These are phyloP conservation scores for Neurospora hispaniola DNA, from an alignment of 495 filamentous ascomycete genomes.

Conservation along the genomic window DNA sequence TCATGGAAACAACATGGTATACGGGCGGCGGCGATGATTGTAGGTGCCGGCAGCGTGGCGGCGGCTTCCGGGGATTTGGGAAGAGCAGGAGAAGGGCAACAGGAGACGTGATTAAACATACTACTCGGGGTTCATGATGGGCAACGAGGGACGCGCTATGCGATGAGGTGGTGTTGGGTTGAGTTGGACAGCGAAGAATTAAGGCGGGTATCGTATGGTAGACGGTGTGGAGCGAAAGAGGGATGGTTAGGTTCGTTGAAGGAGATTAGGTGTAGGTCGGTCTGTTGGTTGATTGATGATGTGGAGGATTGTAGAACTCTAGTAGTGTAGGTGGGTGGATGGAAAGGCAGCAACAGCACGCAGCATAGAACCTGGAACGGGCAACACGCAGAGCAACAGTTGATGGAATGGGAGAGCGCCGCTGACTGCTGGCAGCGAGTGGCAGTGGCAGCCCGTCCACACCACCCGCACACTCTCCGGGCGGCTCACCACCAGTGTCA, in stretches of 20 bases:
- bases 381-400: background rate
- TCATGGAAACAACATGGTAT: slow-evolving; percentile 4
- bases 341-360: background rate
- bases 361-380: background rate
- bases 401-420: slow-evolving; percentile 14
- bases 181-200: slow-evolving; percentile 10
- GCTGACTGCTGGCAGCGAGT: background rate
- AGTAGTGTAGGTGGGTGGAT: too few species aligned
- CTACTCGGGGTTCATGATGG: slow-evolving; percentile 93
- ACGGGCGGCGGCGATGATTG: background rate
- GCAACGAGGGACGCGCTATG: slow-evolving; percentile 4
- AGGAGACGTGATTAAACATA: slow-evolving; percentile 40
- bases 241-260: slow-evolving; percentile 1
- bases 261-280: background rate
- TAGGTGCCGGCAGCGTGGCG: background rate
- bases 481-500: background rate
- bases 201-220: background rate
- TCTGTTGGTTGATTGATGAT: slow-evolving; percentile 15
- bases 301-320: slow-evolving; percentile 12
- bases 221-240: slow-evolving; percentile 4
- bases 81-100: slow-evolving; percentile 6
- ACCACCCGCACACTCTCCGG: background rate
- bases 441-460: background rate
- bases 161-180: slow-evolving; percentile 2
- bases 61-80: background rate